Evolutionary conservation across 1,139 yeast genomes (phyloP), one percentile per base, ranked within the genome.

Genomic region (Sporopachydermia cereana): DNA sequence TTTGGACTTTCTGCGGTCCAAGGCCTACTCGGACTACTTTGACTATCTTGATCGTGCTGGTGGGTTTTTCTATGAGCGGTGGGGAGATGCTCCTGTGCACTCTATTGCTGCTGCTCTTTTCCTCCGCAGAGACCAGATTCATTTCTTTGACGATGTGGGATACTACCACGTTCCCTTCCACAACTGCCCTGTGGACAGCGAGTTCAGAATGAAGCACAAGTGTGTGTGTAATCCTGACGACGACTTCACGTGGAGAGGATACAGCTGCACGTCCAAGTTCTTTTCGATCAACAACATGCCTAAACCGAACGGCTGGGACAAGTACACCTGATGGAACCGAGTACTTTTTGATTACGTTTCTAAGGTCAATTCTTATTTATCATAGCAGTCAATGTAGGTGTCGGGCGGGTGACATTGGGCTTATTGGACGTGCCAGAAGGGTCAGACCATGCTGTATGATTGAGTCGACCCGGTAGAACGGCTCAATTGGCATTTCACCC

Each of bases 21-120:
- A 79, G 45, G 84, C 84, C 17, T 84, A 84, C 60, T 62, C 66
- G 46, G 70, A 72, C 44, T 84, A 79, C 61, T 85, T 84, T 54
- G 81, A 82, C 29, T 68, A 71, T 57, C 72, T 84, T 54, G 95
- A 84, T 60, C 64, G 75, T 52, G 74, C 83, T 16, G 95, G 95
- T 57, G 95, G 95, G 3, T 85, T 85, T 66, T 85, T 81, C 64
- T 85, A 85, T 60, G 95, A 85, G 66, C 74, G 95, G 60, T 85
- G 95, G 94, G 95, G 95, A 49, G 95, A 84, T 63, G 95, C 95
- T 12, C 95, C 95, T 34, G 80, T 85, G 36, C 95, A 85, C 60
- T 82, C 94, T 14, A 77, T 85, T 56, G 95, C 91, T 14, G 95
- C 84, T n/a, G 69, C 89, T 2, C 65, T 84, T 49, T 79, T 85